These are phyloP conservation scores for Alternaria burnsii DNA, from an alignment of 2,329 filamentous ascomycete species.

Conservation along the genomic window DNA sequence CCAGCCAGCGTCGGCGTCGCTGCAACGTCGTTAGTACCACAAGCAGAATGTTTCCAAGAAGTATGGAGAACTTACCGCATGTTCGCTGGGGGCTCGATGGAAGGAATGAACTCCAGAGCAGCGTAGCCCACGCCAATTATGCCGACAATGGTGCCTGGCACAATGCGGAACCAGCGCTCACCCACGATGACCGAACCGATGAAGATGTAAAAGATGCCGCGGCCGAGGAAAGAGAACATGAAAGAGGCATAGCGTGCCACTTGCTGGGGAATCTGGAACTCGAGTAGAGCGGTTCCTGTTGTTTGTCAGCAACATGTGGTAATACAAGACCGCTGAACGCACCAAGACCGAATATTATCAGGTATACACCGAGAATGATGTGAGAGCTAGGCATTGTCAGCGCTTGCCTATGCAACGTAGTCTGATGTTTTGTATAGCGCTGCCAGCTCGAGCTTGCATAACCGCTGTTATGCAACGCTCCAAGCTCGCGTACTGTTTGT, in stretches of 20 bases:
- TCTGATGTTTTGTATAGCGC: neutral
- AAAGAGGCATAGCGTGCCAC: conserved; percentile 94
- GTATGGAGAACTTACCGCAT: conserved; percentile 53
- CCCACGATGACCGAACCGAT: conserved; percentile 86
- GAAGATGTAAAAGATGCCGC: conserved; percentile 97
- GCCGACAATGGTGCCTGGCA: conserved; percentile 81
- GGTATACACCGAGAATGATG: conserved; percentile 83
- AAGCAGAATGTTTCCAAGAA: neutral
- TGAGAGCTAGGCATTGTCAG: conserved; percentile 63
- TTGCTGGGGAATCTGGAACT: conserved; percentile 95
- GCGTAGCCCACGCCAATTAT: conserved; percentile 79
- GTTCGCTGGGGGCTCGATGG: conserved; percentile 63
- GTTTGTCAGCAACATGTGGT: conserved; percentile 23
- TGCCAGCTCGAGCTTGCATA: neutral
- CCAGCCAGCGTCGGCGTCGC: conserved; percentile 63
- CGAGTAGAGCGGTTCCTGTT: conserved; percentile 69
- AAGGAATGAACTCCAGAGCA: conserved; percentile 60
- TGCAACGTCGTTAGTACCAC: conserved; percentile 28
- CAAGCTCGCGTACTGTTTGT: neutral
- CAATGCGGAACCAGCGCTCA: conserved; percentile 69
- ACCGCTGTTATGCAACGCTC: neutral
- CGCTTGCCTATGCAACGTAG: conserved; percentile 4
- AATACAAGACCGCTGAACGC: conserved; percentile 44
- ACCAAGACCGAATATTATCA: conserved; percentile 90
- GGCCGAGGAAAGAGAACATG: conserved; percentile 96